A percentile compares a stretch with the other conserved stretches of the same genome.
Conservation (phyloP, 805 yeast genomes). For the Metschnikowia sp. region DNA sequence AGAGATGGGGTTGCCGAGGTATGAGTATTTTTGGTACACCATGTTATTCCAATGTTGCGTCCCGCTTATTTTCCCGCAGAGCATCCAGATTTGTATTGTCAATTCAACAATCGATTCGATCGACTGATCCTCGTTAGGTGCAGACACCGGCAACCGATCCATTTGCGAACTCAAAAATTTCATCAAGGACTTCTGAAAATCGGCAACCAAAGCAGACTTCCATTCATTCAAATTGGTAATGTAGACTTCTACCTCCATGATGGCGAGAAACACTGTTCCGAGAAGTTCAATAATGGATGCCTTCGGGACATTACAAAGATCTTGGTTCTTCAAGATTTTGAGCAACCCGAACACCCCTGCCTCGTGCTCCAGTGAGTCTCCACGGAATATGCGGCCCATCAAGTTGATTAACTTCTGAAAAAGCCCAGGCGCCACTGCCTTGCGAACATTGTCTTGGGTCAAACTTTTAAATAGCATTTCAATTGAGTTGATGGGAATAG, state of each 20-base stretch:
- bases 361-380: neutral
- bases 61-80: constrained; percentile 15
- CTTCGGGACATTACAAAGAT: constrained; percentile 5
- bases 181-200: constrained; percentile 11
- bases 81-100: constrained; percentile 31
- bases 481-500: constrained; percentile 22
- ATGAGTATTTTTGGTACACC: constrained; percentile 36
- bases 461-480: constrained; percentile 14
- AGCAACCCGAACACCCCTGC: constrained; percentile 9
- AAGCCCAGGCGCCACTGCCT: constrained; percentile 2
- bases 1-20: constrained; percentile 37
- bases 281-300: constrained; percentile 5
- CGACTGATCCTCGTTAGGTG: constrained; percentile 19
- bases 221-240: constrained; percentile 16
- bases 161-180: constrained; percentile 26
- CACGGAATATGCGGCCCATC: constrained; percentile 8
- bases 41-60: constrained; percentile 34
- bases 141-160: constrained; percentile 34
- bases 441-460: neutral
- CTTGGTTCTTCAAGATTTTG: constrained; percentile 3
- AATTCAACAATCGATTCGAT: constrained; percentile 25
- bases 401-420: constrained; percentile 6
- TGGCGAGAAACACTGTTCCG: constrained; percentile 10
- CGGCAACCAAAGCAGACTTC: constrained; percentile 15
- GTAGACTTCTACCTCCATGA: constrained; percentile 5